A percentile compares a stretch with the other conserved stretches of the same genome.
Conservation (phyloP, 163 green algal genomes). For the Volvox carteri region DNA sequence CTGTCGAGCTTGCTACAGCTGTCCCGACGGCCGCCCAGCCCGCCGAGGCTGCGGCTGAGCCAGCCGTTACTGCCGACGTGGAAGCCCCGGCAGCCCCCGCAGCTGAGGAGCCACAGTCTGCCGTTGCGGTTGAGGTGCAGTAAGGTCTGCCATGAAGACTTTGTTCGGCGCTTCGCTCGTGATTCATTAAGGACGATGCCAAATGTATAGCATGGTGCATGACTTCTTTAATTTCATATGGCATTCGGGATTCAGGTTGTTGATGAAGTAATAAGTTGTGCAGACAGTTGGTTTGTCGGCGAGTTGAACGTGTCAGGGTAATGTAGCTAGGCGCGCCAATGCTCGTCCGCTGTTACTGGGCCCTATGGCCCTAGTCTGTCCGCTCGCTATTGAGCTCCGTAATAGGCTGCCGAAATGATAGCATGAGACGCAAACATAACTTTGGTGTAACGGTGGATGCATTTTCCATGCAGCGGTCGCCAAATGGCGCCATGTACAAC, state of each 20-base stretch:
- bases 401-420: neutral
- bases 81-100: neutral
- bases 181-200: too few relatives aligned
- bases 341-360: neutral
- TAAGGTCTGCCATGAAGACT: neutral
- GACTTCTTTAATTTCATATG: too few relatives aligned
- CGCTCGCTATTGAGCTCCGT: neutral
- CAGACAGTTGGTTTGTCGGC: too few relatives aligned
- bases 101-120: neutral
- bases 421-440: too few relatives aligned
- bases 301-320: too few relatives aligned
- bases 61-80: neutral
- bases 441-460: too few relatives aligned
- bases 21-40: neutral
- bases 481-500: too few relatives aligned
- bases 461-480: too few relatives aligned
- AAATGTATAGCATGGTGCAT: too few relatives aligned
- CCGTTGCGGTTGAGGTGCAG: conserved; percentile 25
- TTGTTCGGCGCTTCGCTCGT: too few relatives aligned
- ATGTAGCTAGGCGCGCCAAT: neutral
- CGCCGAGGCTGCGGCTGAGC: neutral
- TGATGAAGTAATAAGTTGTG: neutral
- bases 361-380: neutral
- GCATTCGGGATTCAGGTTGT: too few relatives aligned
- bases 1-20: neutral